Evolutionary conservation across 768 basidiomycete genomes (phyloP).

Genomic region (Auricularia cornea): DNA sequence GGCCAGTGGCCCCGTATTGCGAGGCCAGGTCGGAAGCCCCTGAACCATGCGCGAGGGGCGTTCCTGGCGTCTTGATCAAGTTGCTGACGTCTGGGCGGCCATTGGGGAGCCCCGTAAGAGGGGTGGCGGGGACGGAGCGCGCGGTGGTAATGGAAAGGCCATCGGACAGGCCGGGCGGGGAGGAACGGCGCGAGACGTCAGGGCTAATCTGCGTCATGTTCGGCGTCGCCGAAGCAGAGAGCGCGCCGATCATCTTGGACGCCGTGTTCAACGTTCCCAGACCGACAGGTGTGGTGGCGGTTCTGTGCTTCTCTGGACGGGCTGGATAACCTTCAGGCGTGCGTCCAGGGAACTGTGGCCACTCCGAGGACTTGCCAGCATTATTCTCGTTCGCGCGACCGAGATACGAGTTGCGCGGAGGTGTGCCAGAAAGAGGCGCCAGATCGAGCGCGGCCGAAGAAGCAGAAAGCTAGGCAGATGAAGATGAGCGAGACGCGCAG

Average conservation of each 20-base stretch:
- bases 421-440: constrained; percentile 79
- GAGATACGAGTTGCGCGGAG: constrained; percentile 53
- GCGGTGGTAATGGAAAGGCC: constrained; percentile 38
- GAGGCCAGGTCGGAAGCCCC: constrained; percentile 27
- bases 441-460: constrained; percentile 91
- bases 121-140: constrained; percentile 80
- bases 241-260: constrained; percentile 35
- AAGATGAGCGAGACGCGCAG: neutral
- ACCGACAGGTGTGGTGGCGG: constrained; percentile 65
- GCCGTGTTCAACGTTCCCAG: constrained; percentile 19
- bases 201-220: constrained; percentile 57
- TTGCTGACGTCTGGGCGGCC: constrained; percentile 26
- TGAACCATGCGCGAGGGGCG: constrained; percentile 38
- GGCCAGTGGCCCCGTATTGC: constrained; percentile 26
- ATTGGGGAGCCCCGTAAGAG: constrained; percentile 44
- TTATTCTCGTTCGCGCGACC: constrained; percentile 40
- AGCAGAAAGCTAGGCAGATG: constrained; percentile 52
- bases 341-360: constrained; percentile 79
- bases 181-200: constrained; percentile 51
- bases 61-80: constrained; percentile 59
- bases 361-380: constrained; percentile 76
- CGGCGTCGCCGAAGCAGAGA: constrained; percentile 57
- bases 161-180: constrained; percentile 61
- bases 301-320: constrained; percentile 52
- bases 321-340: constrained; percentile 47